phyloP scores from a whole-genome alignment of 148 eudicot species.

The Bassia scoparia region DNA sequence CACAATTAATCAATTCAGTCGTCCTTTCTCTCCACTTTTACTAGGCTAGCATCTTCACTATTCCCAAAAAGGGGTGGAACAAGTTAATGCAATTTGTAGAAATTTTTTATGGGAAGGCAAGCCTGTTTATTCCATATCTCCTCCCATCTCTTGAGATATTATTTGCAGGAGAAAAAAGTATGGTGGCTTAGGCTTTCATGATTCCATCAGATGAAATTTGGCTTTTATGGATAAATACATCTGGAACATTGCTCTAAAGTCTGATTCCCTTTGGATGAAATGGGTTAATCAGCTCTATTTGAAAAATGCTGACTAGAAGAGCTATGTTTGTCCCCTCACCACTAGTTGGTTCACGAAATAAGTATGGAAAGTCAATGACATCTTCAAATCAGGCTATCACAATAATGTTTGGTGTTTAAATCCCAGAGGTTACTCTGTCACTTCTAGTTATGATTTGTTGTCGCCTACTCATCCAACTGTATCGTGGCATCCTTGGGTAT shows the following conservation, averaged over 20 bases:
- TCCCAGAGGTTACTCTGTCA: not conserved
- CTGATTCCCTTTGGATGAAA: not conserved
- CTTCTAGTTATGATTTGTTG: not conserved
- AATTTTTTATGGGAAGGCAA: constrained; percentile 3
- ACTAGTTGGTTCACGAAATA: not conserved
- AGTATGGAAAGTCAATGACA: not conserved
- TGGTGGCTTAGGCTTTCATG: not conserved
- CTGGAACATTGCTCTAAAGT: not conserved
- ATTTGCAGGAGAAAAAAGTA: not conserved
- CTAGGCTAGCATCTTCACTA: not conserved
- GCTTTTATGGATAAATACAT: not conserved
- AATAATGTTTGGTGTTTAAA: not conserved
- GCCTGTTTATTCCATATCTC: not conserved
- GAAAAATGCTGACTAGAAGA: not conserved
- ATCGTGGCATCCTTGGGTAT: not conserved
- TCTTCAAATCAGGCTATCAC: not conserved
- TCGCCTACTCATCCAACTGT: fast-evolving
- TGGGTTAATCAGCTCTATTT: not conserved
- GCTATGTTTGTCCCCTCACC: not conserved
- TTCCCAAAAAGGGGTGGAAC: not conserved
- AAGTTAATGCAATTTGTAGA: not conserved
- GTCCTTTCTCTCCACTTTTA: not conserved
- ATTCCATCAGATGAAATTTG: not conserved
- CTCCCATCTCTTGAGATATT: not conserved
- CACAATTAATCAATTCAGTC: not conserved